Evolutionary conservation across 257 asterid genomes (phyloP), one percentile per base, ranked within the genome.

Genomic region (Solanum etuberosum): DNA sequence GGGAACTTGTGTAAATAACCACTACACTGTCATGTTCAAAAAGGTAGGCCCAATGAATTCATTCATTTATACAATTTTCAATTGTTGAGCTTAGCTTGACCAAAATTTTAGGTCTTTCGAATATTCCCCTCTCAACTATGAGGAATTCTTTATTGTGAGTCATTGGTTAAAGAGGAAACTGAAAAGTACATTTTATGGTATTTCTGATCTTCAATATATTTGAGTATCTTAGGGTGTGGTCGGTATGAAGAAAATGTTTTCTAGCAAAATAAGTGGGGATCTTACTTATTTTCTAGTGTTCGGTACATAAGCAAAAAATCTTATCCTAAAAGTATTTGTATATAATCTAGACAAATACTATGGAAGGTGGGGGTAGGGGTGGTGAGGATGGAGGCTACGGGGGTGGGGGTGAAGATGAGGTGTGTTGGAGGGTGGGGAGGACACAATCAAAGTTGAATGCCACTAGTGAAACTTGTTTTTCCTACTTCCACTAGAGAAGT

Each of bases 1-100:
- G 91, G 99, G 99, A 92, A 97, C 99, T 74, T 97, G 99, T 63
- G 99, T 95, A 88, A 97, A 96, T 90, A 97, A 94, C 90, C 96
- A 95, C 90, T 96, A 94, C 92, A 93, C 98, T 65, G 99, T 97
- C 90, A 96, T 97, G 99, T 97, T 97, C 93, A 97, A 96, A 91
- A 97, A 94, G 99, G 99, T 96, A 76, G 86, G 25, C 46, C 27
- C 23, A 25, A 67, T 77, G 16, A 76, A 34, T 87, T 42, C 86
- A 76, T 38, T 37, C 82, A 73, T 73, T 35, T 77, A 42, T 40
- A 77, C 9, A 13, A 2, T 42, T 76, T n/a, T 77, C 27, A 77
- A 77, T 9, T 12, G 15, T 42, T 40, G 61, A 42, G 37, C 14
- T 42, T 23, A 40, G n/a, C 83, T 42, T 15, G 25, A 77, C 37